Base-by-base conservation (phyloP, 2,329 filamentous ascomycete genomes). In the Epichloe uncinata region DNA sequence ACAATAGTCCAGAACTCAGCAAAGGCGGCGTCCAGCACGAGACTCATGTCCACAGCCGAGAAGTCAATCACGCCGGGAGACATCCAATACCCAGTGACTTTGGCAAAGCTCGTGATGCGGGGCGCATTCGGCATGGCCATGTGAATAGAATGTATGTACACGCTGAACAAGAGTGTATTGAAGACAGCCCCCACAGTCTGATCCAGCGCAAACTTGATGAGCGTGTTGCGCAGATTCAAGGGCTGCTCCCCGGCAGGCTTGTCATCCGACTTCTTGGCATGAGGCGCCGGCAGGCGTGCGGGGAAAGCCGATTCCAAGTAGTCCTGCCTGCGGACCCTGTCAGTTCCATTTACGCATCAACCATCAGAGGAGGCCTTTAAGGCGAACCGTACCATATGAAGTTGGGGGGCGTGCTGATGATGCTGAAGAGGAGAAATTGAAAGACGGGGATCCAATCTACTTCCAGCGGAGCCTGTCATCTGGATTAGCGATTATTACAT, bases 361-460 rank as follows among this genome's bases (percentile, higher is more conserved):
- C 8, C 26, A 8, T 9, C 7, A 30, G 0, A 30, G 8, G 26
- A 8, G 13, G 7, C 22, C 3, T 45, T 15, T 22, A 15, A 15
- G 26, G 20, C 12, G 33, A 13, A 6, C 64, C 69, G 57, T 64
- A 81, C 89, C 88, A 95, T 58, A 87, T 63, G 61, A 88, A 87
- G 67, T 96, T 96, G 42, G 85, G 85, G 89, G 89, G 88, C 40
- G 82, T 84, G 65, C 76, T 83, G 52, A 95, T 62, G 35, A 86
- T 61, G 55, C 82, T 78, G 70, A 84, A 95, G 48, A 87, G 61
- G 47, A 86, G 69, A 66, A 94, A 95, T 62, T 89, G 85, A 57
- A 89, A 69, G 42, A 95, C 73, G 4, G 84, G 79, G 5, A 76
- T 67, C 66, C 75, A 74, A 66, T 89, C 78, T 57, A 94, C 70